Conservation (phyloP, 2,329 filamentous ascomycete species). For the Alternaria conjuncta region DNA sequence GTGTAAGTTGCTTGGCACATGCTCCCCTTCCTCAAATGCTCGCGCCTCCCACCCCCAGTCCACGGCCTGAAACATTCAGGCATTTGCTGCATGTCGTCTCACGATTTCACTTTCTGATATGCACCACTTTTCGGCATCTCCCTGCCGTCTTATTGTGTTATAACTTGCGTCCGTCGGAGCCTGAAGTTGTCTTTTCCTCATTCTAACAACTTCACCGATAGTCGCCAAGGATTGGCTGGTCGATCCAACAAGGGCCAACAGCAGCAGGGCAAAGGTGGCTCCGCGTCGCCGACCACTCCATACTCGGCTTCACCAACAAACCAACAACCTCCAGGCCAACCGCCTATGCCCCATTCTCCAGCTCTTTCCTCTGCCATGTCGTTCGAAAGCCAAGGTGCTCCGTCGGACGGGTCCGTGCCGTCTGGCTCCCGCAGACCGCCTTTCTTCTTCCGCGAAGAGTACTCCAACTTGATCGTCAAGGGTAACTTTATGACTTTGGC, state of each 20-base stretch:
- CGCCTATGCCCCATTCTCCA: constrained; percentile 45
- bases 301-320: constrained; percentile 46
- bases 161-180: constrained; percentile 9
- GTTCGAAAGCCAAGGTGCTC: constrained; percentile 66
- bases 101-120: constrained; percentile 23
- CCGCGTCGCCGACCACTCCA: constrained; percentile 45
- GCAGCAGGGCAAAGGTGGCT: constrained; percentile 43
- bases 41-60: constrained; percentile 24
- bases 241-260: constrained; percentile 51
- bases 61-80: constrained; percentile 39
- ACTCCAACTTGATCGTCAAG: constrained; percentile 88
- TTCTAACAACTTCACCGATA: constrained; percentile 36
- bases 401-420: constrained; percentile 42
- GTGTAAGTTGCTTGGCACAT: constrained; percentile 50
- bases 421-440: constrained; percentile 70
- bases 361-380: constrained; percentile 60
- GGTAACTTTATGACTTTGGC: constrained; percentile 97
- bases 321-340: constrained; percentile 41
- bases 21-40: constrained; percentile 39
- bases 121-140: constrained; percentile 12
- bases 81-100: constrained; percentile 33
- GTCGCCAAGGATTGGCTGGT: constrained; percentile 53
- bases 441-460: constrained; percentile 75
- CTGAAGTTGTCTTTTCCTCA: constrained; percentile 18
- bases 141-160: not conserved